Percentiles rank a stretch among this genome's conserved stretches.
These are phyloP conservation scores for Chlorophyllum brunneum DNA, from an alignment of 768 basidiomycete species.

Conservation along the genomic window DNA sequence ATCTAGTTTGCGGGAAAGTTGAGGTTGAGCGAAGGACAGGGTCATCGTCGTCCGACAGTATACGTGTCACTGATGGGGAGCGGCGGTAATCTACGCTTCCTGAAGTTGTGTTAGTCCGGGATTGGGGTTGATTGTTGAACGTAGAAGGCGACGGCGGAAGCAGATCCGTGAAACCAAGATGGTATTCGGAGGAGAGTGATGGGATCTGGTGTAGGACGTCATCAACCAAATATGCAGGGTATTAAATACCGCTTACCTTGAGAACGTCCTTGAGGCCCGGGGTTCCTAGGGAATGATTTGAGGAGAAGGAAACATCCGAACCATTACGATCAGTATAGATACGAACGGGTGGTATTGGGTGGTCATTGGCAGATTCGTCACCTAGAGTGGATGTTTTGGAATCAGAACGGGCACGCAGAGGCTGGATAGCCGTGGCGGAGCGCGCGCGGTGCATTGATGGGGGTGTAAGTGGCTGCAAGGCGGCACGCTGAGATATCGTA, in stretches of 20 bases:
- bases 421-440: slow-evolving; percentile 39
- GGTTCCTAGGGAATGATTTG: slow-evolving; percentile 29
- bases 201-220: slow-evolving; percentile 44
- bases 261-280: slow-evolving; percentile 71
- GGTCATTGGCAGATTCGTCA: slow-evolving; percentile 1
- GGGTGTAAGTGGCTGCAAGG: slow-evolving; percentile 20
- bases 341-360: slow-evolving; percentile 8
- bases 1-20: not conserved
- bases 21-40: not conserved
- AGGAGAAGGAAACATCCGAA: slow-evolving; percentile 35
- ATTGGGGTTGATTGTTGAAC: slow-evolving; percentile 14
- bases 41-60: slow-evolving; percentile 2
- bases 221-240: not conserved
- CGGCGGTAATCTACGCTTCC: slow-evolving; percentile 3
- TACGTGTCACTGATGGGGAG: slow-evolving; percentile 2
- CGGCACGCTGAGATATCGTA: slow-evolving; percentile 27
- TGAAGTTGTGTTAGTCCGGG: not conserved
- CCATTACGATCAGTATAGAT: slow-evolving; percentile 42
- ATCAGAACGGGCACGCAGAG: slow-evolving; percentile 16
- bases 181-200: slow-evolving; percentile 64
- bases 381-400: slow-evolving; percentile 1
- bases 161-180: slow-evolving; percentile 63
- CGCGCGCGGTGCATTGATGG: slow-evolving; percentile 37
- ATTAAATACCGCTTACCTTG: slow-evolving; percentile 41
- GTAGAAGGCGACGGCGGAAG: slow-evolving; percentile 71